Evolutionary conservation across 2,329 filamentous ascomycete species (phyloP).

Genomic region (Falciphora oryzae): DNA sequence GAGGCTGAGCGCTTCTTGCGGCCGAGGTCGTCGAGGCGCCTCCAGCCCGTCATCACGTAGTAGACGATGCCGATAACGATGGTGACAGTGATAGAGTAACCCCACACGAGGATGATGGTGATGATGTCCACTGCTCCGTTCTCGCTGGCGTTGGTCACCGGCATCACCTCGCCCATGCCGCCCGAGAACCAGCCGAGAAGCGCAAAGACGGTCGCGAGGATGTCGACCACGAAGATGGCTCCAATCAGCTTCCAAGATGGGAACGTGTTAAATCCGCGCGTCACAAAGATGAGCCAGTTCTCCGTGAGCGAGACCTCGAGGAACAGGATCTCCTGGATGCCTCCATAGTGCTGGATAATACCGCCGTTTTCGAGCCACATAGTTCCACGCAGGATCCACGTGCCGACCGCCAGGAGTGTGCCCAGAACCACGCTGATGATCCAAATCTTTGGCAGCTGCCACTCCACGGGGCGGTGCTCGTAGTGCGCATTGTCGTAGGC

Average conservation of each 20-base stretch:
- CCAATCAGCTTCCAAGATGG: conserved; percentile 68
- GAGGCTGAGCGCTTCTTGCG: conserved; percentile 55
- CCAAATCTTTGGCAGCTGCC: conserved; percentile 79
- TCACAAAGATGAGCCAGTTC: conserved; percentile 77
- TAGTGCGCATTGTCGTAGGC: conserved; percentile 76
- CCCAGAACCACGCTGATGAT: conserved; percentile 67
- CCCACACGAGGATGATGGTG: conserved; percentile 60
- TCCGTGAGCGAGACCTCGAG: conserved; percentile 67
- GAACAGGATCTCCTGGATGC: conserved; percentile 69
- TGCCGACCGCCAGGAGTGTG: conserved; percentile 60
- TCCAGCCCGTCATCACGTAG: conserved; percentile 53
- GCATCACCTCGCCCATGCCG: conserved; percentile 26
- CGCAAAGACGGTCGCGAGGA: conserved; percentile 66
- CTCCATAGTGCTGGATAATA: conserved; percentile 69
- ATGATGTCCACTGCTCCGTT: conserved; percentile 44
- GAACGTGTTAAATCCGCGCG: conserved; percentile 65
- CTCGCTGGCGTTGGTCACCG: conserved; percentile 25
- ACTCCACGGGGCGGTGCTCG: conserved; percentile 69
- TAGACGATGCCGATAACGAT: conserved; percentile 62
- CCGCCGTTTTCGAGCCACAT: conserved; percentile 65
- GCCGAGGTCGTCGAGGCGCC: conserved; percentile 55
- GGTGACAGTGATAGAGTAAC: conserved; percentile 58
- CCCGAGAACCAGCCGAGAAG: conserved; percentile 69
- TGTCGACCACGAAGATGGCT: conserved; percentile 67
- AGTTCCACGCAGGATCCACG: conserved; percentile 68